Percentiles rank a stretch among this genome's conserved stretches.
Evolutionary conservation across 345 rosid species (phyloP).

Genomic region (Kernera saxatilis): DNA sequence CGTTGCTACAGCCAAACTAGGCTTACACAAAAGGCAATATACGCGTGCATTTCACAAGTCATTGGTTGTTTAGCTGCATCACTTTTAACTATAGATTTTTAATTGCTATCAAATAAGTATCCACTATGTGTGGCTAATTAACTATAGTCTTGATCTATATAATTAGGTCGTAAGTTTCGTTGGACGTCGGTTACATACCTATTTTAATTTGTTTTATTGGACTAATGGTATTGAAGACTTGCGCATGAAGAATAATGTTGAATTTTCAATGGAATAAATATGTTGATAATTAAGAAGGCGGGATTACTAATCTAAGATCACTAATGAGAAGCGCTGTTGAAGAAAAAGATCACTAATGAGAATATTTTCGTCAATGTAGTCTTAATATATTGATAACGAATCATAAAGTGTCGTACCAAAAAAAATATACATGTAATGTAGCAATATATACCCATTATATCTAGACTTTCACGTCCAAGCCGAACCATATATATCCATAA

Average conservation of each 20-base stretch:
- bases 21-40: conserved; percentile 31
- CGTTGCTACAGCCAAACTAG: conserved; percentile 25
- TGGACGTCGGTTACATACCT: conserved; percentile 6
- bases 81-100: neutral
- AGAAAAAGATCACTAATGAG: too few species aligned
- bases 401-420: conserved; percentile 8
- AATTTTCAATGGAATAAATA: neutral
- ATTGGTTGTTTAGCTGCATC: conserved; percentile 21
- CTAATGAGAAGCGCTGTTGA: too few species aligned
- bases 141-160: conserved; percentile 5
- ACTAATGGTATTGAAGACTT: conserved; percentile 24
- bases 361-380: conserved; percentile 10
- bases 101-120: neutral
- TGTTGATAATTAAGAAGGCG: conserved; percentile 2
- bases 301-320: neutral
- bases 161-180: conserved; percentile 2
- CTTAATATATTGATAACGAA: conserved; percentile 13
- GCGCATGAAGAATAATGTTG: conserved; percentile 8
- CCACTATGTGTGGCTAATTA: conserved; percentile 20
- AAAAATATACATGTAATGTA: conserved; percentile 8
- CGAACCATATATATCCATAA: conserved; percentile 9
- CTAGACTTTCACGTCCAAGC: conserved; percentile 4
- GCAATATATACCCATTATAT: conserved; percentile 8
- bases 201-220: neutral
- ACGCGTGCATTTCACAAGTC: conserved; percentile 16